Base-by-base conservation (phyloP, 768 basidiomycete genomes). In the Mycena epipterygia region DNA sequence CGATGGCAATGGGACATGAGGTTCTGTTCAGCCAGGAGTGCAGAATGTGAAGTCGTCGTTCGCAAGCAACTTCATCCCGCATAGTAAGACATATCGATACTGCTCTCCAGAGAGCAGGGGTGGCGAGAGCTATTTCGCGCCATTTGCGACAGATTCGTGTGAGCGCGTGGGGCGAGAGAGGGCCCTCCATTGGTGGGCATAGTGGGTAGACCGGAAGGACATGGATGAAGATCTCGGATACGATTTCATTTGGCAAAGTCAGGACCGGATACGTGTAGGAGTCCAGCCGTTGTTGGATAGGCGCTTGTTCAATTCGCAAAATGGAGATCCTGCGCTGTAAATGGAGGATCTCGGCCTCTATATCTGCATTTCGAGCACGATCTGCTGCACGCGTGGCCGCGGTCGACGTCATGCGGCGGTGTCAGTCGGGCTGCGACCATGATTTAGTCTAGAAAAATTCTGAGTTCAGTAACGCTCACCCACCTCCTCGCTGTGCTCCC, bases 101-200 rank as follows among this genome's bases (percentile, higher is more conserved):
- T 23, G 64, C 64, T 12, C 64, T 44, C 64, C 64, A 64, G 9
- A 64, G n/a, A n/a, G n/a, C n/a, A n/a, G n/a, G 64, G 3, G 55
- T 65, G 9, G 42, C 7, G 7, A 56, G 32, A 12, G 64, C 55
- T 13, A 65, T 39, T 0, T 33, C 33, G 29, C 64, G 29, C 64
- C 64, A 65, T 23, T 44, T 33, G 12, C 55, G 44, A 17, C 64
- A 65, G 33, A 65, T 57, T 11, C 41, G 44, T 2, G 44, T 48
- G 7, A 65, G 37, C 13, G 2, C 9, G 3, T 16, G 48, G 2
- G 64, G 64, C 23, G 64, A 65, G 19, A 19, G 55, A 6, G 5
- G 11, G 25, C 64, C 64, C 9, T 9, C 13, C 11, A 37, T 9
- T 1, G 64, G 64, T 0, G 64, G 55, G 12, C 42, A 35, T 14